Evolutionary conservation across 2,329 filamentous ascomycete species (phyloP).

Genomic region (Tolypocladium ophioglossoides): DNA sequence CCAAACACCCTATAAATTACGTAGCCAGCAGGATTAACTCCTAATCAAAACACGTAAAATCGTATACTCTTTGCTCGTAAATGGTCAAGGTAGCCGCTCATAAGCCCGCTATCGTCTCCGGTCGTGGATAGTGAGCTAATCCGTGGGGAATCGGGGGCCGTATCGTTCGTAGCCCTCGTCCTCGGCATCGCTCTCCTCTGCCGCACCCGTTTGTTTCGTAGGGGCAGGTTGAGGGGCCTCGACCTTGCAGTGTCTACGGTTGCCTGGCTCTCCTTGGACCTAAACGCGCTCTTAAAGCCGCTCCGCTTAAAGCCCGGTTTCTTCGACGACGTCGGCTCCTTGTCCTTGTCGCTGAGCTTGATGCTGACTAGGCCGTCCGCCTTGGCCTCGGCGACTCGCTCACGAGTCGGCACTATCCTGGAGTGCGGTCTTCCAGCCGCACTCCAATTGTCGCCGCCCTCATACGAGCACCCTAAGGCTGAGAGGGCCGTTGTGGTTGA

Average conservation of each 20-base stretch:
- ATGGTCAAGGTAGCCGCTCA: background rate
- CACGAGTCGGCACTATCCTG: too few species aligned
- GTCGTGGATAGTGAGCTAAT: slow-evolving; percentile 21
- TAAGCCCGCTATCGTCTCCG: background rate
- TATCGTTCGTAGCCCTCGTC: slow-evolving; percentile 64
- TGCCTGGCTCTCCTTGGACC: slow-evolving; percentile 31
- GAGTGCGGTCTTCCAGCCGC: too few species aligned
- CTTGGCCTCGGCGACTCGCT: slow-evolving; percentile 62
- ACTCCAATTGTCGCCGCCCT: too few species aligned
- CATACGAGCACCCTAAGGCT: too few species aligned
- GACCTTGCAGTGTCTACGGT: background rate
- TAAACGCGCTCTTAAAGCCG: slow-evolving; percentile 71
- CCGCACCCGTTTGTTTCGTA: slow-evolving; percentile 13
- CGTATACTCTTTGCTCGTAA: background rate
- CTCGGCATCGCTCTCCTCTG: slow-evolving; percentile 51
- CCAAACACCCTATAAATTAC: background rate
- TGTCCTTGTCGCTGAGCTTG: slow-evolving; percentile 38
- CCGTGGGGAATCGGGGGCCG: slow-evolving; percentile 48
- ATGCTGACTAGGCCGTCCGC: slow-evolving; percentile 60
- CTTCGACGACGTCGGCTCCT: slow-evolving; percentile 26
- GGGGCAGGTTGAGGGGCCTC: slow-evolving; percentile 7
- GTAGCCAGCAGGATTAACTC: background rate
- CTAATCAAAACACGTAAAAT: background rate
- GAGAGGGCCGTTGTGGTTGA: too few species aligned
- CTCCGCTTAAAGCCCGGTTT: slow-evolving; percentile 71